phyloP scores from a whole-genome alignment of 768 basidiomycete genomes.

The Trichaptum fuscoviolaceum region DNA sequence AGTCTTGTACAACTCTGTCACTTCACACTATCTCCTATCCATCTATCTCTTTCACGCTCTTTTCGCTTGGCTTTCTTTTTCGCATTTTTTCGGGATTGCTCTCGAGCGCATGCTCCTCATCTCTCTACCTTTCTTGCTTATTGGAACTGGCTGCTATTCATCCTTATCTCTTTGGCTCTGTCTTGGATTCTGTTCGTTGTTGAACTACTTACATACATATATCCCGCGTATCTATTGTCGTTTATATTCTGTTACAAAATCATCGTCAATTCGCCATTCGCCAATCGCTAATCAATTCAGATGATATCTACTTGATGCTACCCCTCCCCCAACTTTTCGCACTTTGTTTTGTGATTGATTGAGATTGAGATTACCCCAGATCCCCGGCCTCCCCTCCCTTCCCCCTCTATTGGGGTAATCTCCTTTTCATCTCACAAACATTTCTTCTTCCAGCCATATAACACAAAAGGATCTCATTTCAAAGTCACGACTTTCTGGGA shows the following conservation, averaged over 20 bases:
- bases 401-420: too few relatives aligned
- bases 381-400: too few relatives aligned
- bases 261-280: too few relatives aligned
- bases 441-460: too few relatives aligned
- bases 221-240: neutral
- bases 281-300: neutral
- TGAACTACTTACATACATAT: neutral
- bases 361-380: too few relatives aligned
- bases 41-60: slow-evolving; percentile 1
- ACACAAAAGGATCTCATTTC: too few relatives aligned
- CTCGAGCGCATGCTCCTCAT: too few relatives aligned
- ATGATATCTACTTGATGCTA: too few relatives aligned
- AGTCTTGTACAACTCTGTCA: neutral
- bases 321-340: too few relatives aligned
- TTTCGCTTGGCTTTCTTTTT: neutral
- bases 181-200: neutral
- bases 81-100: neutral
- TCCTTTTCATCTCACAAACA: too few relatives aligned
- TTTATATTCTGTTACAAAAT: neutral
- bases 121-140: neutral
- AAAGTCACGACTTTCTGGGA: too few relatives aligned
- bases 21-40: neutral
- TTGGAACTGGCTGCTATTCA: neutral
- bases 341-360: too few relatives aligned
- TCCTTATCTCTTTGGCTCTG: neutral